These are phyloP conservation scores for Perilla frutescens DNA, from an alignment of 257 asterid genomes.

Conservation along the genomic window DNA sequence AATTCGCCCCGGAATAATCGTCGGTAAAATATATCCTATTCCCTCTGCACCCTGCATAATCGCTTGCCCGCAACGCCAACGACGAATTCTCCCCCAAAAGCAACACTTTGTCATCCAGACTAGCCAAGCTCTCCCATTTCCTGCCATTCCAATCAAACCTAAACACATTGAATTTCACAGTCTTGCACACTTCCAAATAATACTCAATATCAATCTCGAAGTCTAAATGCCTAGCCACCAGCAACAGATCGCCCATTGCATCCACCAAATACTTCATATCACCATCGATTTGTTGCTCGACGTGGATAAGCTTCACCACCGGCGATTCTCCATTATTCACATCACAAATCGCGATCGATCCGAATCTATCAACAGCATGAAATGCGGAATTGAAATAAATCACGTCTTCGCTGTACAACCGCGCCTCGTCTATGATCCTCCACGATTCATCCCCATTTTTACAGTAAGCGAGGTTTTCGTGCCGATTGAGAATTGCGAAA, in stretches of 20 bases:
- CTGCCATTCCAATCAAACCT: constrained; percentile 50
- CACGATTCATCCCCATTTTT: constrained; percentile 53
- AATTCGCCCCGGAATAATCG: constrained; percentile 65
- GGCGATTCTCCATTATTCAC: constrained; percentile 43
- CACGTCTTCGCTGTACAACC: constrained; percentile 65
- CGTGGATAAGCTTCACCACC: constrained; percentile 44
- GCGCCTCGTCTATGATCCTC: constrained; percentile 54
- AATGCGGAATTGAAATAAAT: constrained; percentile 51
- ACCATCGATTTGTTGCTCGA: constrained; percentile 46
- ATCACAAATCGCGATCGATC: constrained; percentile 63
- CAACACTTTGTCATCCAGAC: constrained; percentile 61
- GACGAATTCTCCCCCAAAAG: constrained; percentile 81
- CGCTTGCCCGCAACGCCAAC: constrained; percentile 57
- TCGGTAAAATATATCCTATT: constrained; percentile 72
- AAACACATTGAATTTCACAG: constrained; percentile 57
- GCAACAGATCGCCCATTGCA: constrained; percentile 62
- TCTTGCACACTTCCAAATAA: constrained; percentile 56
- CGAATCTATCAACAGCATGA: constrained; percentile 60
- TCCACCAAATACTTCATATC: constrained; percentile 81
- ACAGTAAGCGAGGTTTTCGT: constrained; percentile 64
- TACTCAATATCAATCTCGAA: constrained; percentile 52
- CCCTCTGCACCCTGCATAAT: constrained; percentile 65
- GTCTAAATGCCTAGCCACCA: constrained; percentile 63
- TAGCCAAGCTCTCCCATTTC: constrained; percentile 57
- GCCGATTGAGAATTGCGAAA: constrained; percentile 54